Percentiles rank a stretch among this genome's conserved stretches.
phyloP scores from a whole-genome alignment of 176 grass and related monocot species.

The Oryza brachyantha region DNA sequence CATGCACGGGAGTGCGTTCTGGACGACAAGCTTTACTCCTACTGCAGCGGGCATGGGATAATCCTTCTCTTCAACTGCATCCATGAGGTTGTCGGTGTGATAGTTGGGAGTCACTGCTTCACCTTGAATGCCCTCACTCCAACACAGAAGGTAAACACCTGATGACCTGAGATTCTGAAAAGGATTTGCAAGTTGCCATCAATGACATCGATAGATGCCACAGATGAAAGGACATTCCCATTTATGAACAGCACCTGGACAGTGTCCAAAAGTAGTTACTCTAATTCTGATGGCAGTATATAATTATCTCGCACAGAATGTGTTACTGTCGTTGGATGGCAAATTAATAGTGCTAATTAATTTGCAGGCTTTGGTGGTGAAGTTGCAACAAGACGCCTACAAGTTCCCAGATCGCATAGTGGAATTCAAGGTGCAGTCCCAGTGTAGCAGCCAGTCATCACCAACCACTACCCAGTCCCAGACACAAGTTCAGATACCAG shows the following conservation, averaged over 20 bases:
- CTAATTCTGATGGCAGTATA: background rate
- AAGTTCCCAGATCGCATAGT: constrained; percentile 49
- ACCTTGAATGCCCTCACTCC: constrained; percentile 41
- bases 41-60: constrained; percentile 51
- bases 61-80: constrained; percentile 64
- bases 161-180: background rate
- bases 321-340: background rate
- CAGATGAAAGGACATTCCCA: background rate
- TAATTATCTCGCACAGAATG: background rate
- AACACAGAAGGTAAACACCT: constrained; percentile 42
- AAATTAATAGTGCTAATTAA: background rate
- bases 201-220: background rate
- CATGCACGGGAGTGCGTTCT: constrained; percentile 68
- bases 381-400: constrained; percentile 76
- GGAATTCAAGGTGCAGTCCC: constrained; percentile 55
- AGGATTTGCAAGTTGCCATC: background rate
- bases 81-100: constrained; percentile 50
- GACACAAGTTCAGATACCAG: background rate
- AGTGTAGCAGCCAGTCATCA: constrained; percentile 15
- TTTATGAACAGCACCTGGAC: background rate
- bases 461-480: background rate
- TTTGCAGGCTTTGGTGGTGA: constrained; percentile 48
- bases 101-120: constrained; percentile 55
- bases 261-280: background rate
- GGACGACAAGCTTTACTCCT: constrained; percentile 68